Conservation (phyloP, 2,329 filamentous ascomycete genomes). For the Phyllosticta citribraziliensis region DNA sequence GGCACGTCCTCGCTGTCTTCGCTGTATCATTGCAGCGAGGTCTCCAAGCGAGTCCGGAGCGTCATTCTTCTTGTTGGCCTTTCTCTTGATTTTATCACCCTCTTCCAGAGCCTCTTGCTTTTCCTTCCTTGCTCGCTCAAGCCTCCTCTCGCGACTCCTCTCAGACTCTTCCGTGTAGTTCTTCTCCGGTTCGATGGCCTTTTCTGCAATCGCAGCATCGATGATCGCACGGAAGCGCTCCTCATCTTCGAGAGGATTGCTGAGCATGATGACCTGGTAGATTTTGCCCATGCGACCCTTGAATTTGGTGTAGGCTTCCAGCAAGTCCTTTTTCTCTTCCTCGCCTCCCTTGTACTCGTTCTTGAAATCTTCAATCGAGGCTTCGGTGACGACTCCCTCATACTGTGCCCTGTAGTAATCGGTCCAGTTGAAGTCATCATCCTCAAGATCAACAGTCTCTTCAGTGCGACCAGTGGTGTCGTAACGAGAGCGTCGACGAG, state of each 20-base stretch:
- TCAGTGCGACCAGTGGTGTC: slow-evolving; percentile 82
- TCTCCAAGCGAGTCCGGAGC: slow-evolving; percentile 23
- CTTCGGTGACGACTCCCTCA: slow-evolving; percentile 61
- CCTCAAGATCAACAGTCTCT: slow-evolving; percentile 59
- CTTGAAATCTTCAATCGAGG: slow-evolving; percentile 67
- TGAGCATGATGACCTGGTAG: slow-evolving; percentile 80
- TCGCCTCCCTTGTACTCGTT: slow-evolving; percentile 73
- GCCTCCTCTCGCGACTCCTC: slow-evolving; percentile 49
- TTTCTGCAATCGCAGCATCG: slow-evolving; percentile 63
- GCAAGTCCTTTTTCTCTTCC: slow-evolving; percentile 70
- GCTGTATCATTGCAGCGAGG: slow-evolving; percentile 28
- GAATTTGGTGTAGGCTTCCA: slow-evolving; percentile 62
- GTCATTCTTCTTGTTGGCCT: slow-evolving; percentile 18
- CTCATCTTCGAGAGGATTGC: slow-evolving; percentile 74
- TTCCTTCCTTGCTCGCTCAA: slow-evolving; percentile 54
- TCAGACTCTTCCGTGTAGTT: slow-evolving; percentile 54
- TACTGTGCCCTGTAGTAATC: slow-evolving; percentile 84
- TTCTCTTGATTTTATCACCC: slow-evolving; percentile 55
- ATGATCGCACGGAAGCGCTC: slow-evolving; percentile 74
- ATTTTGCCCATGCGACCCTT: slow-evolving; percentile 68
- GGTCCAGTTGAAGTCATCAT: slow-evolving; percentile 76
- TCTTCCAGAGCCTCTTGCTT: slow-evolving; percentile 54
- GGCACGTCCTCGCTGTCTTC: slow-evolving; percentile 24
- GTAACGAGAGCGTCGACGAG: slow-evolving; percentile 61
- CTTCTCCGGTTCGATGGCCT: slow-evolving; percentile 56